A percentile compares a stretch with the other conserved stretches of the same genome.
Conservation (phyloP, 495 filamentous ascomycete genomes). For the Penicillium roqueforti region DNA sequence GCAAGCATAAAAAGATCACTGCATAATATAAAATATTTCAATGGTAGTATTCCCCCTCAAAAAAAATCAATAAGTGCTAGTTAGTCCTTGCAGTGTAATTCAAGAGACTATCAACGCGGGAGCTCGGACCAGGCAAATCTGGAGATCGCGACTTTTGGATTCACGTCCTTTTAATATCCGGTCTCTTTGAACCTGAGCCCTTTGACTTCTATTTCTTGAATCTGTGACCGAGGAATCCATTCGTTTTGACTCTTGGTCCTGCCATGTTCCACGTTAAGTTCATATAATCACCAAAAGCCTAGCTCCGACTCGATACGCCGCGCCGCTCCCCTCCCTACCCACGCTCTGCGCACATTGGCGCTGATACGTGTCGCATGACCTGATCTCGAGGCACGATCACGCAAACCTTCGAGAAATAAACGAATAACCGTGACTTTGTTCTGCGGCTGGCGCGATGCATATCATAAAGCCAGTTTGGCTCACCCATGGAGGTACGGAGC, state of each 20-base stretch:
- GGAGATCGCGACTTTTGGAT: conserved; percentile 44
- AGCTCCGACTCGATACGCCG: neutral
- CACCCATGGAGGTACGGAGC: conserved; percentile 70
- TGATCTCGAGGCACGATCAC: neutral
- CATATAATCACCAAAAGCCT: neutral
- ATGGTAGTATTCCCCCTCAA: neutral
- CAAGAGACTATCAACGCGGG: conserved; percentile 11
- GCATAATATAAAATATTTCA: neutral
- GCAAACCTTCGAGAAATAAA: neutral
- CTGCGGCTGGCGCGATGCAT: conserved; percentile 56
- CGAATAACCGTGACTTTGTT: conserved; percentile 6
- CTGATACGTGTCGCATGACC: conserved; percentile 1
- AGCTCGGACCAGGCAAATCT: conserved; percentile 41
- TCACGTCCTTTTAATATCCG: conserved; percentile 25
- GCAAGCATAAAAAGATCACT: neutral
- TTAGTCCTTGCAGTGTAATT: neutral
- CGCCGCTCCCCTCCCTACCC: neutral
- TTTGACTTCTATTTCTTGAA: neutral
- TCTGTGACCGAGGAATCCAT: neutral
- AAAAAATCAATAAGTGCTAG: neutral
- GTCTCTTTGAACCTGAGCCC: conserved; percentile 2
- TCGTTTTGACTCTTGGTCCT: neutral
- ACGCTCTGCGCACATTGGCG: neutral
- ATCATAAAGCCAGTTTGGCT: conserved; percentile 94
- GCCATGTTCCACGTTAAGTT: neutral